Percentiles rank a stretch among this genome's conserved stretches.
phyloP scores from a whole-genome alignment of 2,329 filamentous ascomycete species.

The Paecilomyces niveus region DNA sequence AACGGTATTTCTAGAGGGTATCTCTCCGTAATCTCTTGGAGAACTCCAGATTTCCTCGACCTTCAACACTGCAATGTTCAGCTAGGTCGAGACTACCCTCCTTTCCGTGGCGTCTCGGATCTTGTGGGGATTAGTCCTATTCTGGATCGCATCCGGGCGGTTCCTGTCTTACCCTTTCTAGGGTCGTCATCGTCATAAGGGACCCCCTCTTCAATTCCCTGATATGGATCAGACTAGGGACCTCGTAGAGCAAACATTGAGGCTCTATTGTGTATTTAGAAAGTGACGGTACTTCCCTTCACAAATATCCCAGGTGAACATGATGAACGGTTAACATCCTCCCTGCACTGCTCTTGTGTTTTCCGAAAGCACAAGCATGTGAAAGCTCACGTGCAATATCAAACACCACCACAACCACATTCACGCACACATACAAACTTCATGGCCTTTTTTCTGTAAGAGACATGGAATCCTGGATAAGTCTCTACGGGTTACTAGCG shows the following conservation, averaged over 20 bases:
- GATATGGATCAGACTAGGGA: not conserved
- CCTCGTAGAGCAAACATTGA: not conserved
- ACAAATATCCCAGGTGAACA: not conserved
- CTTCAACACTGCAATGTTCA: not conserved
- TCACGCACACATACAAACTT: not conserved
- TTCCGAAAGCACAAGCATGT: not conserved
- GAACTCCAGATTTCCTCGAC: not conserved
- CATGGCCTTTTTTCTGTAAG: not conserved
- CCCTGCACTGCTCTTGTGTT: not conserved
- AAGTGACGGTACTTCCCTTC: not conserved
- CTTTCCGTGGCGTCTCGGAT: not conserved
- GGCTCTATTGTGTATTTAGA: not conserved
- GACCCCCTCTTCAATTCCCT: not conserved
- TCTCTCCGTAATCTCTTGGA: not conserved
- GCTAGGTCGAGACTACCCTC: too few relatives aligned
- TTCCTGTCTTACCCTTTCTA: not conserved
- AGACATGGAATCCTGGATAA: constrained; percentile 16
- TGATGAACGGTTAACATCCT: not conserved
- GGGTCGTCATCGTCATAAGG: not conserved
- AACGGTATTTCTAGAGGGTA: too few relatives aligned
- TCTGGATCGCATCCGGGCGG: not conserved
- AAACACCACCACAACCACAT: not conserved
- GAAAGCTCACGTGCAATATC: not conserved
- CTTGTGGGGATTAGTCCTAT: not conserved
- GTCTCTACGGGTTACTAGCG: constrained; percentile 19